These are phyloP conservation scores for Termitomyces heimii DNA, from an alignment of 768 basidiomycete species.

Conservation along the genomic window DNA sequence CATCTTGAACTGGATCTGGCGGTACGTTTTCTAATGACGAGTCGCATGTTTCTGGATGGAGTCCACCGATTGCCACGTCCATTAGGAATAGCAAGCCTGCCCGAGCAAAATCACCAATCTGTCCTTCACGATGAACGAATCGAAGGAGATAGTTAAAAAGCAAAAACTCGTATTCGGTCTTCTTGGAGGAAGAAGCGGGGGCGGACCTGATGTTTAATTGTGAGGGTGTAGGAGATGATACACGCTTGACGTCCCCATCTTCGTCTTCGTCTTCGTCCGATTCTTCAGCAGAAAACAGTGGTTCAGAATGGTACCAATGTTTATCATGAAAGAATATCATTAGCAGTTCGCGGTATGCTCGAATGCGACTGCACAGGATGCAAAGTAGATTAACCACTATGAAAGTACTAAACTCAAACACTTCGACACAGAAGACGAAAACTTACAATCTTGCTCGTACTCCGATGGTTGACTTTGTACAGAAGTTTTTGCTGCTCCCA, in stretches of 20 bases:
- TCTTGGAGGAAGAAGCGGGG: constrained; percentile 35
- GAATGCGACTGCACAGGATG: constrained; percentile 87
- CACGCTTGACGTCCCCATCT: constrained; percentile 38
- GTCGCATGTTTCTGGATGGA: constrained; percentile 25
- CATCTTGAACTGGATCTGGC: constrained; percentile 74
- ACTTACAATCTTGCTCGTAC: constrained; percentile 83
- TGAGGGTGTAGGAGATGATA: constrained; percentile 57
- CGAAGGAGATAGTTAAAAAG: constrained; percentile 94
- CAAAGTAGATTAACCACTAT: constrained; percentile 89
- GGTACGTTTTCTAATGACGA: constrained; percentile 25
- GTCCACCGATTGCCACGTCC: constrained; percentile 81
- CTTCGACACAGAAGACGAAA: neutral
- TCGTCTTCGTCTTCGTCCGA: constrained; percentile 65
- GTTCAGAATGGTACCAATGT: constrained; percentile 77
- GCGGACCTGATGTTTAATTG: constrained; percentile 51
- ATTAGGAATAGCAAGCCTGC: constrained; percentile 91
- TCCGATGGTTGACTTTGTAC: constrained; percentile 73
- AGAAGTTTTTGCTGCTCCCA: constrained; percentile 80
- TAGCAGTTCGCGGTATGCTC: constrained; percentile 81
- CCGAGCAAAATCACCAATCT: constrained; percentile 89
- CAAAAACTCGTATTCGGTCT: constrained; percentile 91
- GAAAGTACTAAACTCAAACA: constrained; percentile 4
- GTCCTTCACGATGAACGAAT: constrained; percentile 90
- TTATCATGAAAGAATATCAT: constrained; percentile 98
- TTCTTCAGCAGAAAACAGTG: constrained; percentile 71